Base-by-base conservation (phyloP, 78 protist genomes). In the Dictyostelium firmibasis region DNA sequence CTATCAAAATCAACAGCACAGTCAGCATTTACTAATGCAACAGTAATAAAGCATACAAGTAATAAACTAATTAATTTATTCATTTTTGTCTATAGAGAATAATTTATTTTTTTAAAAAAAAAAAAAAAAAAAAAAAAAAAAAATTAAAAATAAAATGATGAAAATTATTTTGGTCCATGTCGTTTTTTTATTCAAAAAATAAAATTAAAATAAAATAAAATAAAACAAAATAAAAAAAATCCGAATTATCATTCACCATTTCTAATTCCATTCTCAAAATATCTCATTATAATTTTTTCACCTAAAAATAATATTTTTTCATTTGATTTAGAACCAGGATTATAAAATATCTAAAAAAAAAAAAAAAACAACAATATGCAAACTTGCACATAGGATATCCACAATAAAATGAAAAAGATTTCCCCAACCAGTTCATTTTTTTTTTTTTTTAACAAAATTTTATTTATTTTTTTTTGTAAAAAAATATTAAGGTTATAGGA, bases 1-100 rank as follows among this genome's bases (percentile, higher is more conserved):
- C 72, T 4, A 44, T 4, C 5, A 7, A 89, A 76, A 89, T 89
- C 94, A n/a, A 89, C 47, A 89, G 72, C 94, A 1, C 31, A 81
- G 2, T 81, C 85, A 0, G 86, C 94, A 43, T 62, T 76, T 27
- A 53, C 35, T 50, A 76, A 25, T n/a, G 83, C 43, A 23, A 76
- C 23, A 16, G 33, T 7, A 23, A 76, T 3, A 38, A 38, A 38
- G 43, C 23, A 33, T 35, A 76, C 4, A 23, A 76, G 25, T 20
- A 76, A 76, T 36, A 41, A 20, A 38, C n/a, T 38, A 9, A 76
- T 23, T 76, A 41, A 76, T 38, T 76, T 76, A 16, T 72, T 72
- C 79, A 72, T 72, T 72, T 72, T 70, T n/a, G n/a, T n/a, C n/a
- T n/a, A n/a, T n/a, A n/a, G n/a, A n/a, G n/a, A n/a, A n/a, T n/a